Evolutionary conservation across 108 stramenopile species (phyloP).

Genomic region (Fragilaria crotonensis): DNA sequence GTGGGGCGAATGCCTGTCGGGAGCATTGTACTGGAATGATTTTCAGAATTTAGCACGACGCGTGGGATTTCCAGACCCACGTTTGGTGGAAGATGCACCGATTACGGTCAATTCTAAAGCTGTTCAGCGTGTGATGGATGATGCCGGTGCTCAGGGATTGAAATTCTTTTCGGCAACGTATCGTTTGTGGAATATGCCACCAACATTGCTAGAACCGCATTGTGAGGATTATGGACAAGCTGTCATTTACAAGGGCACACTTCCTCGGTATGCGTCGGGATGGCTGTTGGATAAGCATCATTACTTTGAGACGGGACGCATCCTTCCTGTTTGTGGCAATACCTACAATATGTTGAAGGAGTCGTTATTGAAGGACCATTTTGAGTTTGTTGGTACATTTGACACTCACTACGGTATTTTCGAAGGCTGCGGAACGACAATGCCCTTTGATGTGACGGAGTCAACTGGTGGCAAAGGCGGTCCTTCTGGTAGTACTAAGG

Average conservation of each 20-base stretch:
- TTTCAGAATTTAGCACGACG: constrained; percentile 80
- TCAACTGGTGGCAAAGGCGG: constrained; percentile 7
- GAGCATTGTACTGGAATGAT: constrained; percentile 97
- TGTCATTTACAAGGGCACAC: constrained; percentile 94
- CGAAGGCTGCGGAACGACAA: constrained; percentile 74
- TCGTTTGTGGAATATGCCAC: constrained; percentile 84
- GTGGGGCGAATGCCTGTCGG: constrained; percentile 94
- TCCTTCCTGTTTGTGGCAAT: constrained; percentile 94
- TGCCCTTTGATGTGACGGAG: constrained; percentile 26
- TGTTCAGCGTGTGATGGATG: constrained; percentile 63
- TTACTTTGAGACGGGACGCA: constrained; percentile 82
- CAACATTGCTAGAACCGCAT: constrained; percentile 74
- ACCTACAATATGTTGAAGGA: constrained; percentile 84
- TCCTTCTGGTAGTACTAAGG: constrained; percentile 20
- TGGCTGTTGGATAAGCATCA: constrained; percentile 93
- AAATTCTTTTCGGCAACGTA: constrained; percentile 94
- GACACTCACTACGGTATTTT: constrained; percentile 87
- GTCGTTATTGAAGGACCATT: constrained; percentile 73
- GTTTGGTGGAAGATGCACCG: constrained; percentile 85
- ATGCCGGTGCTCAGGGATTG: constrained; percentile 56
- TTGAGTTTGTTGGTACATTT: constrained; percentile 84
- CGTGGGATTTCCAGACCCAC: constrained; percentile 86
- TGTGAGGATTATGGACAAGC: constrained; percentile 97
- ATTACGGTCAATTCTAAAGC: constrained; percentile 78
- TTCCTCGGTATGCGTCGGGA: constrained; percentile 63